A percentile compares a stretch with the other conserved stretches of the same genome.
Conservation (phyloP, 352 stramenopile genomes). For the Peronospora belbahrii region DNA sequence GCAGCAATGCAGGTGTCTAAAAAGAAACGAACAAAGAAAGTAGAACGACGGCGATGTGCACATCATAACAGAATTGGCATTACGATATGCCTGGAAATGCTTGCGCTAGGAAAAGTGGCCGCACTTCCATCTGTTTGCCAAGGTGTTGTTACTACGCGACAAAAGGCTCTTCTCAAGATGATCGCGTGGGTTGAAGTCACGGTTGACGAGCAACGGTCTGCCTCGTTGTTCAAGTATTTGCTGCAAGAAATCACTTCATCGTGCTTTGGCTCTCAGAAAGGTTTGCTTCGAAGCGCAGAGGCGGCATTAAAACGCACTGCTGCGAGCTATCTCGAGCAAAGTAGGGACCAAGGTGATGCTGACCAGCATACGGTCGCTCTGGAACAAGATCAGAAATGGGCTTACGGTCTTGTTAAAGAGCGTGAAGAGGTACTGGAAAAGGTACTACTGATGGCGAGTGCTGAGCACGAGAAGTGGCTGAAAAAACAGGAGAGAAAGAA, state of each 20-base stretch:
- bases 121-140: conserved; percentile 17
- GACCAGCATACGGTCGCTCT: conserved; percentile 14
- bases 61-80: conserved; percentile 68
- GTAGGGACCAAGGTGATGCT: conserved; percentile 12
- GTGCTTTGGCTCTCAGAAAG: conserved; percentile 37
- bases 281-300: conserved; percentile 38
- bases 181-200: conserved; percentile 44
- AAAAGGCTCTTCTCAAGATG: conserved; percentile 53
- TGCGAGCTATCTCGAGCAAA: conserved; percentile 31
- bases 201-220: conserved; percentile 40
- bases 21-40: conserved; percentile 19
- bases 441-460: conserved; percentile 31
- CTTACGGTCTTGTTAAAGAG: conserved; percentile 37
- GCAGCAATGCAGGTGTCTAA: conserved; percentile 3
- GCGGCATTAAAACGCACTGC: conserved; percentile 36
- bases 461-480: conserved; percentile 28
- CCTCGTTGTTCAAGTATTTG: conserved; percentile 41
- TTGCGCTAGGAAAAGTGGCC: conserved; percentile 48
- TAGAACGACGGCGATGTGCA: conserved; percentile 30
- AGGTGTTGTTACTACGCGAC: conserved; percentile 30
- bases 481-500: conserved; percentile 34
- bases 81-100: conserved; percentile 62
- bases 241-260: conserved; percentile 36
- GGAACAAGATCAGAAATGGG: conserved; percentile 47
- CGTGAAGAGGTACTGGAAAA: conserved; percentile 28